Base-by-base conservation (phyloP, 1,284 basidiomycete species). In the Leccinum proliferum region DNA sequence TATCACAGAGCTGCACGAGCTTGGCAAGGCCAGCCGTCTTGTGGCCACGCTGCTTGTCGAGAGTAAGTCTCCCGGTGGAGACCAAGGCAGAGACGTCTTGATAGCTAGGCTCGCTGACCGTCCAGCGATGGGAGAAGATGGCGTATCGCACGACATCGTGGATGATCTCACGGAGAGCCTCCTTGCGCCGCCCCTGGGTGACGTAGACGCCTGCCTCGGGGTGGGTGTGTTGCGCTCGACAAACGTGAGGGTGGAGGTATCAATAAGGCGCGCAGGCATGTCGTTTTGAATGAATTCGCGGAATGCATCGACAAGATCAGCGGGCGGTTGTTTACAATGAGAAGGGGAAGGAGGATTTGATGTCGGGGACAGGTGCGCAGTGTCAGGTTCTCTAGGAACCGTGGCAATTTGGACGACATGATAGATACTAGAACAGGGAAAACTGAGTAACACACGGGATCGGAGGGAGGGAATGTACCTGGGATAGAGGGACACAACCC, bases 331-430 rank as follows among this genome's bases (percentile, higher is more conserved):
- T n/a, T 9, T 53, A 29, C 25, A 25, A 25, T 61, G 4, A 25
- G 25, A 21, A 50, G 46, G 11, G 46, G 46, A 21, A 21, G n/a
- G n/a, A 11, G n/a, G 46, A 48, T 48, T 21, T 48, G 46, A 48
- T 48, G 11, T 48, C 46, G 46, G 46, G 5, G 46, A 48, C 5
- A 11, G n/a, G 43, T 11, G n/a, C 5, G 43, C 9, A 18, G 88
- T 34, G 89, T 98, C 62, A 90, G 41, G 41, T 15, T 41, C 14
- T 41, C 8, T 8, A 41, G 41, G 41, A n/a, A 18, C 43, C n/a
- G 9, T 46, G 43, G n/a, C 43, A 46, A 46, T 18, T 10, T 11
- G n/a, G 14, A 11, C 10, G n/a, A 11, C 10, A 46, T 18, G n/a
- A 18, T 46, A 46, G n/a, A 6, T 46, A 18, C 43, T 46, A 46